Base-by-base conservation (phyloP, 2,329 filamentous ascomycete genomes). In the Botryosphaeria dothidea region DNA sequence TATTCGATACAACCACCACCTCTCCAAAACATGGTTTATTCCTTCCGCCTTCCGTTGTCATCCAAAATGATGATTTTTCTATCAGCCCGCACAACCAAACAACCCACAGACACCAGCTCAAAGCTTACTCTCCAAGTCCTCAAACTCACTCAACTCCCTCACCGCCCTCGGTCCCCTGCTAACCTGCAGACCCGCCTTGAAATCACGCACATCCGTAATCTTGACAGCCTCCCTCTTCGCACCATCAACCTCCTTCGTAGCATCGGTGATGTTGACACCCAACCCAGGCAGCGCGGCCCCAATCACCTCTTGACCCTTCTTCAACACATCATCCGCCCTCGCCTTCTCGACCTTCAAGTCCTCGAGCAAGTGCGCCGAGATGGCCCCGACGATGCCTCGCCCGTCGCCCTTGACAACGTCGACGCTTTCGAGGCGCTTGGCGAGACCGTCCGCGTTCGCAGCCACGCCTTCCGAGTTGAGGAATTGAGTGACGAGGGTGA, bases 91-190 rank as follows among this genome's bases (percentile, higher is more conserved):
- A 45, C 21, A 11, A 17, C n/a, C 19, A 21, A 17, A 21, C 41
- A 5, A 4, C 25, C 13, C n/a, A 19, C n/a, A 5, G 11, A 15
- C 17, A 19, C 21, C 6, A 17, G 17, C 41, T 84, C 76, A 94
- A 65, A 97, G 83, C 81, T 97, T 97, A 15, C 91, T 81, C 68
- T 92, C 92, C 66, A 89, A 82, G 66, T 97, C 94, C 75, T 97
- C 91, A 77, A 94, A 98, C 72, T 93, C 91, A 67, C 84, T 90
- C 64, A 98, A 77, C 69, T 95, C 90, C 73, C 86, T 89, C 31
- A 91, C 86, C 0, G 93, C 86, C 67, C 84, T 84, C 1, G 93
- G 87, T 0, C 92, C 94, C 23, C 85, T 83, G 68, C 89, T 95
- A 29, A 92, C 85, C 66, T 86, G 81, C 71, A 97, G 82, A 15